phyloP scores from a whole-genome alignment of 129 eudicot genomes.

The Lonicera japonica region DNA sequence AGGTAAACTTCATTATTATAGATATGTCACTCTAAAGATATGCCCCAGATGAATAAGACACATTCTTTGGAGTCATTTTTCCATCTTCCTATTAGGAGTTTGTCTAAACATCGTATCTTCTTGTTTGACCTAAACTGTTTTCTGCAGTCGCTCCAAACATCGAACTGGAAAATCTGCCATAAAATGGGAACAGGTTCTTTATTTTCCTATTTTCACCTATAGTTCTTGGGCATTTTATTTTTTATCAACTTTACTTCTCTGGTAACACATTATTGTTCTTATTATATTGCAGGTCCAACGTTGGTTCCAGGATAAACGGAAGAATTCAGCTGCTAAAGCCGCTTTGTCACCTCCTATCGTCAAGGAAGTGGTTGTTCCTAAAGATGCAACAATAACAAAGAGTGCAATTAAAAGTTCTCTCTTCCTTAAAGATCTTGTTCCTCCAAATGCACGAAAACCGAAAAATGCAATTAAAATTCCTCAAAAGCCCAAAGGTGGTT shows the following conservation, averaged over 20 bases:
- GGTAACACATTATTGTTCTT: background rate
- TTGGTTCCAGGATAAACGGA: conserved; percentile 39
- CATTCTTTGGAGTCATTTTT: background rate
- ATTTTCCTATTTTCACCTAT: background rate
- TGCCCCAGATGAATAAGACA: background rate
- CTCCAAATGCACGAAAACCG: conserved; percentile 13
- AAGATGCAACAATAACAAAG: background rate
- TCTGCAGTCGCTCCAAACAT: conserved; percentile 34
- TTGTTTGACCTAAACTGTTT: background rate
- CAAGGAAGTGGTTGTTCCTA: background rate
- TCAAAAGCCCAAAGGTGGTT: conserved; percentile 20
- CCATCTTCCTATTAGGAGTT: conserved; percentile 1
- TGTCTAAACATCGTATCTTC: background rate
- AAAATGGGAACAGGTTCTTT: conserved; percentile 44
- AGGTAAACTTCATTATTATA: conserved; percentile 19
- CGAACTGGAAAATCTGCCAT: conserved; percentile 28
- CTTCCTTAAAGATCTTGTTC: conserved; percentile 21
- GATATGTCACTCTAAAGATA: too few species aligned
- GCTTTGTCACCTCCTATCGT: background rate
- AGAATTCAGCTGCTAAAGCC: conserved; percentile 1
- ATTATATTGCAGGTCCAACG: conserved; percentile 31
- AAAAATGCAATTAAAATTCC: background rate
- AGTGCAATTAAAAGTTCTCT: conserved; percentile 10
- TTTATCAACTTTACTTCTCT: background rate
- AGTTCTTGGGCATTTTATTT: background rate